Base-by-base conservation (phyloP, 2,329 filamentous ascomycete genomes). In the Sclerotinia nivalis region DNA sequence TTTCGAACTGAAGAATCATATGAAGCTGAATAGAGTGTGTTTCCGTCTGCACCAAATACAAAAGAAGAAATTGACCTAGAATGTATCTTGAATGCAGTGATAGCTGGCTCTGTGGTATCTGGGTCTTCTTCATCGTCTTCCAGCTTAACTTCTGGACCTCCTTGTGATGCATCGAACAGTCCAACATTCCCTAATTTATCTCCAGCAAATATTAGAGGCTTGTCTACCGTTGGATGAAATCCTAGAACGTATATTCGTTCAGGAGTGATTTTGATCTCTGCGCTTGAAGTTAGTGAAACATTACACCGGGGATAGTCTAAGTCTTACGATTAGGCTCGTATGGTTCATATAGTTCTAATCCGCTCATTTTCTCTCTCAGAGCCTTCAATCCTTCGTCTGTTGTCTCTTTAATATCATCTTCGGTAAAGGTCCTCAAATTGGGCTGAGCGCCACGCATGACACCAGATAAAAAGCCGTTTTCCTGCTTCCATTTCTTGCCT, bases 1-100 rank as follows among this genome's bases (percentile, higher is more conserved):
- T 92, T 93, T 5, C 96, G 88, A 69, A 99, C 93, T 0, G 93
- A 94, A 0, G 93, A 96, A 80, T 99, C 96, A 79, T 99, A 98
- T 0, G 94, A 97, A 0, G 92, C 89, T 0, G 93, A 93, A 76
- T 91, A 97, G 0, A 99, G 84, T 0, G 89, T 86, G 55, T 93
- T 93, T 0, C 87, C 83, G 70, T 96, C 91, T 20, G 86, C 84
- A 0, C 90, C 87, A 74, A 97, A 92, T 40, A 92, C 86, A 78
- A 98, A 93, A 0, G 91, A 90, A 0, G 92, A 89, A 65, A 99
- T 97, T 0, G 96, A 97, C 15, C 94, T 86, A 0, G 92, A 90
- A 74, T 99, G 96, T 0, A 93, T 90, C 77, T 98, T 97, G 78
- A 97, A 91, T 0, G 92, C 94, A 0, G 93, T 91, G 22, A 98